Percentiles rank a stretch among this genome's conserved stretches.
Evolutionary conservation across 2,329 filamentous ascomycete species (phyloP).

Genomic region (Fusarium staphyleae): DNA sequence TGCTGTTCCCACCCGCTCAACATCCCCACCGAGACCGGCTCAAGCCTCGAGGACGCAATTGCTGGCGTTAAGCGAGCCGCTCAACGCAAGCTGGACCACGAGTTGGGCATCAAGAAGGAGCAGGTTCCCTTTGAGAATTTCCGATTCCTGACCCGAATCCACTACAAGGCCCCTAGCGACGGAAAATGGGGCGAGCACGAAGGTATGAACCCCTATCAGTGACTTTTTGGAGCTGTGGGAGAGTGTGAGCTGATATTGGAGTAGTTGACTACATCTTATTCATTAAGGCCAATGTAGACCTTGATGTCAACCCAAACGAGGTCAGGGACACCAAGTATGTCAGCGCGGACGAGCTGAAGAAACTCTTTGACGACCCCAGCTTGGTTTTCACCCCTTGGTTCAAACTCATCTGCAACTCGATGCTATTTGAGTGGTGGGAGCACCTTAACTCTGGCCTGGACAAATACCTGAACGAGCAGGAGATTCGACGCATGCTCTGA

Average conservation of each 20-base stretch:
- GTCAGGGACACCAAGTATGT: conserved; percentile 87
- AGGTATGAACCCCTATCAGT: conserved; percentile 64
- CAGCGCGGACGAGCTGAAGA: conserved; percentile 79
- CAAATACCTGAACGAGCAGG: conserved; percentile 83
- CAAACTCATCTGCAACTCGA: conserved; percentile 96
- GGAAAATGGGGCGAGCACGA: conserved; percentile 99
- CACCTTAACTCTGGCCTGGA: conserved; percentile 82
- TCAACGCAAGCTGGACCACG: conserved; percentile 91
- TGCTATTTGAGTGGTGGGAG: conserved; percentile 98
- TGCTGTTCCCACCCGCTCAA: conserved; percentile 98
- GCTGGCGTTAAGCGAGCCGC: conserved; percentile 90
- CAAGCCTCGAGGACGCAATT: conserved; percentile 79
- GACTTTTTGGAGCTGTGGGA: too few species aligned
- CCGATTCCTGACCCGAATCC: conserved; percentile 92
- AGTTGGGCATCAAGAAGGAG: conserved; percentile 87
- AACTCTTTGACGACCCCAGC: conserved; percentile 80
- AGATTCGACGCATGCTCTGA: conserved; percentile 81
- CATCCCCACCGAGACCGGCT: conserved; percentile 89
- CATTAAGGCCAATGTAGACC: conserved; percentile 90
- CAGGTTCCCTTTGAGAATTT: conserved; percentile 94
- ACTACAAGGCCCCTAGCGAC: conserved; percentile 96
- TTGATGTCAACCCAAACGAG: conserved; percentile 86
- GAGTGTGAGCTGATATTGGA: conserved; percentile 2
- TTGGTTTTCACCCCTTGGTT: conserved; percentile 98
- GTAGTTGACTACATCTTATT: conserved; percentile 98